Conservation (phyloP, 192 early-diverging fungal species). For the Gamsiella multidivaricata region DNA sequence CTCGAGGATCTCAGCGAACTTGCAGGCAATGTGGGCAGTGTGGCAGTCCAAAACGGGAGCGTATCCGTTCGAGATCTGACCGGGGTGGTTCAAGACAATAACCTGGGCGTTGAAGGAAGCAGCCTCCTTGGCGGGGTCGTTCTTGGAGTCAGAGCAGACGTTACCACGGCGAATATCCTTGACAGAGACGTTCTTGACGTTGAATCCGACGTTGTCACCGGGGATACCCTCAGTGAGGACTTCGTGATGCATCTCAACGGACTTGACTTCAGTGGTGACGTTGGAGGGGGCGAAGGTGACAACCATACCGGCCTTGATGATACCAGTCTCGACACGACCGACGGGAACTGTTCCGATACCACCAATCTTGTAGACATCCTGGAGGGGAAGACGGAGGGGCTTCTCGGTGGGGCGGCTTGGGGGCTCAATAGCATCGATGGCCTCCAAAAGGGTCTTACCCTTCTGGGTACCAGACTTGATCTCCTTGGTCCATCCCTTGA, state of each 20-base stretch:
- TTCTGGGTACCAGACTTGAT: constrained; percentile 74
- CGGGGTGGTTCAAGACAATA: constrained; percentile 96
- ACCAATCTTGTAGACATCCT: constrained; percentile 99
- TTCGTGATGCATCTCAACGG: constrained; percentile 99
- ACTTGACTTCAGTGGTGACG: constrained; percentile 95
- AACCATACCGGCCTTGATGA: constrained; percentile 93
- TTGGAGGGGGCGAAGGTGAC: constrained; percentile 89
- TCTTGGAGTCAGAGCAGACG: constrained; percentile 97
- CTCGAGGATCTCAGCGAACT: constrained; percentile 89
- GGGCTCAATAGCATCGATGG: constrained; percentile 95
- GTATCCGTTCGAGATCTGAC: constrained; percentile 95
- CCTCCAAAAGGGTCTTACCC: constrained; percentile 91
- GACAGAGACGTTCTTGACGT: constrained; percentile 98
- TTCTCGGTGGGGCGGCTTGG: constrained; percentile 90
- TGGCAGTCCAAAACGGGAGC: constrained; percentile 95
- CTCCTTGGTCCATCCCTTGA: constrained; percentile 97
- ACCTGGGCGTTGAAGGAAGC: constrained; percentile 95
- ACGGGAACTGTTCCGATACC: constrained; percentile 97
- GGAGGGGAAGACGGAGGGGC: constrained; percentile 96
- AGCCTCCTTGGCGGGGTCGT: constrained; percentile 94
- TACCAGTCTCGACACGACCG: constrained; percentile 97
- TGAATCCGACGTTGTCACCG: constrained; percentile 99
- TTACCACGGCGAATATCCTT: constrained; percentile 98
- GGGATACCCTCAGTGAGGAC: constrained; percentile 86
- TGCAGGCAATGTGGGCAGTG: constrained; percentile 97